Evolutionary conservation across 768 basidiomycete genomes (phyloP).

Genomic region (Leccinum longicurvipes): DNA sequence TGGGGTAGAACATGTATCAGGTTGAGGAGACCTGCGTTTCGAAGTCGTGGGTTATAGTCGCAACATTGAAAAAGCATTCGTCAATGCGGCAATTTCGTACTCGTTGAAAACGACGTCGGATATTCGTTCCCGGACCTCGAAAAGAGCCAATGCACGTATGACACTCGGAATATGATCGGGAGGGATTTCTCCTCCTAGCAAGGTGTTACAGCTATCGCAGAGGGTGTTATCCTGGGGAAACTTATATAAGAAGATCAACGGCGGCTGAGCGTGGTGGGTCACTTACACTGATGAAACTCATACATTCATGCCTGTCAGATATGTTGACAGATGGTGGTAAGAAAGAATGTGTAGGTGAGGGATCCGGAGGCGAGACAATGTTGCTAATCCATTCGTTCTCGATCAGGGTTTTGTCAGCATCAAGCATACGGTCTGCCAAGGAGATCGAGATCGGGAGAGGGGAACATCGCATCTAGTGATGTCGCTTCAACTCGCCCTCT

Average conservation of each 20-base stretch:
- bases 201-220: slow-evolving; percentile 11
- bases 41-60: slow-evolving; percentile 5
- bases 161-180: slow-evolving; percentile 21
- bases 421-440: background rate
- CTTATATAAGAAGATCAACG: background rate
- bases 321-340: background rate
- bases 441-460: background rate
- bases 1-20: background rate
- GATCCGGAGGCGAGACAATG: background rate
- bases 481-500: background rate
- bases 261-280: background rate
- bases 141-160: slow-evolving; percentile 19
- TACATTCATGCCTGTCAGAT: slow-evolving; percentile 4
- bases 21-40: background rate
- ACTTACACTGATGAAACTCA: slow-evolving; percentile 13
- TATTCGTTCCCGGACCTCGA: slow-evolving; percentile 12
- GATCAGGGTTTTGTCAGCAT: background rate
- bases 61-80: slow-evolving; percentile 21
- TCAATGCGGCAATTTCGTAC: slow-evolving; percentile 13
- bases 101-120: slow-evolving; percentile 7
- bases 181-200: slow-evolving; percentile 16
- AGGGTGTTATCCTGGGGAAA: slow-evolving; percentile 11
- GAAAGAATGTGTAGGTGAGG: background rate
- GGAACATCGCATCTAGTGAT: background rate
- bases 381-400: background rate